These are phyloP conservation scores for Plasmodium relictum DNA, from an alignment of 169 alveolate species.

Conservation along the genomic window DNA sequence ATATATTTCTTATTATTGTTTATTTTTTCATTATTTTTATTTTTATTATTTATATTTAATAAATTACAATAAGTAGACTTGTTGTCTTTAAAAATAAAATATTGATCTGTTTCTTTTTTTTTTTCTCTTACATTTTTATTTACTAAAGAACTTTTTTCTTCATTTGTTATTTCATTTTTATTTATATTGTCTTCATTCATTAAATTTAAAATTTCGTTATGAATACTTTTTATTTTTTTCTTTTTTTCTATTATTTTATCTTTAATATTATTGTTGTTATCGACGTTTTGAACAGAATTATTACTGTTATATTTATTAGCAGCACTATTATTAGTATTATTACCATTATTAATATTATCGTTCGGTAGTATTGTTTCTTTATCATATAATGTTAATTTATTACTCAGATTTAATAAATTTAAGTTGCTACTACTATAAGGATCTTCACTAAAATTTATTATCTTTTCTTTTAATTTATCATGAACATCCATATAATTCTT, in stretches of 20 bases:
- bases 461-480: slow-evolving; percentile 15
- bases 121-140: background rate
- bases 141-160: background rate
- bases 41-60: background rate
- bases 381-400: background rate
- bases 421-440: background rate
- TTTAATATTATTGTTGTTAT: slow-evolving; percentile 11
- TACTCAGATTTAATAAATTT: background rate
- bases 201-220: slow-evolving; percentile 50
- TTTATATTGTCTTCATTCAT: slow-evolving; percentile 30
- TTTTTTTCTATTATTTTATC: slow-evolving; percentile 41
- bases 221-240: slow-evolving; percentile 60
- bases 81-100: no score
- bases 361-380: background rate
- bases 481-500: background rate
- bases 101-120: background rate
- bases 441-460: slow-evolving; percentile 11
- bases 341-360: no score
- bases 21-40: background rate
- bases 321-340: background rate
- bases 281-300: background rate
- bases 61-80: no score
- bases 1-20: background rate
- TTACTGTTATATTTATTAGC: background rate
- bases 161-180: background rate